Base-by-base conservation (phyloP, 2,329 filamentous ascomycete genomes). In the Nigrospora sphaerica region DNA sequence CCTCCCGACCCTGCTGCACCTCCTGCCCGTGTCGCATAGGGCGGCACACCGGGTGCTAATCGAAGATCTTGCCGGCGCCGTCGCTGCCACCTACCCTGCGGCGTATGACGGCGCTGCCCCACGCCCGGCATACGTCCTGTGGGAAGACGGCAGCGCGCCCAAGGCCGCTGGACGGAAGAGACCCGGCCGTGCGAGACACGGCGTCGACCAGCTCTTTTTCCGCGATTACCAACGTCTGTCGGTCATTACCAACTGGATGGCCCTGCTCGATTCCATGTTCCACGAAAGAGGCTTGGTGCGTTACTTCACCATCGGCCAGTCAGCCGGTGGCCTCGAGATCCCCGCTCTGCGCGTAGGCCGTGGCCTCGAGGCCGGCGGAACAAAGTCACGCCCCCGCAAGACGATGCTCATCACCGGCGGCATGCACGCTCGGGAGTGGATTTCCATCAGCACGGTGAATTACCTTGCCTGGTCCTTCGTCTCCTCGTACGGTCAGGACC, bases 341-440 rank as follows among this genome's bases (percentile, higher is more conserved):
- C 79, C 81, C 12, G 92, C 84, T 1, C 71, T 98, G 18, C 83
- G 86, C 49, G 76, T 97, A 4, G 88, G 91, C 16, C 76, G 78
- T 46, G 50, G 46, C 28, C 32, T 51, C 14, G 47, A 47, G 32
- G 41, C 46, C 70, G 74, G 46, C 68, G 44, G 46, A 32, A 48
- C 74, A 7, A 57, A 68, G 2, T 59, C 64, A 4, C 58, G 61
- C 12, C 74, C 72, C 6, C 80, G 87, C 42, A 88, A 88, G 62
- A 92, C 88, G 0, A 81, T 95, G 47, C 72, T 95, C 43, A 73
- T 98, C 17, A 83, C 83, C 4, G 93, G 89, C 45, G 92, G 92
- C 42, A 75, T 87, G n/a, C 93, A 97, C 64, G 92, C 91, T 3
- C 81, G 93, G 34, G 93, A 98, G 72, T 98, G 93, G 93, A 95